Conservation (phyloP, 75 land plant genomes). For the Selaginella moellendorffii region DNA sequence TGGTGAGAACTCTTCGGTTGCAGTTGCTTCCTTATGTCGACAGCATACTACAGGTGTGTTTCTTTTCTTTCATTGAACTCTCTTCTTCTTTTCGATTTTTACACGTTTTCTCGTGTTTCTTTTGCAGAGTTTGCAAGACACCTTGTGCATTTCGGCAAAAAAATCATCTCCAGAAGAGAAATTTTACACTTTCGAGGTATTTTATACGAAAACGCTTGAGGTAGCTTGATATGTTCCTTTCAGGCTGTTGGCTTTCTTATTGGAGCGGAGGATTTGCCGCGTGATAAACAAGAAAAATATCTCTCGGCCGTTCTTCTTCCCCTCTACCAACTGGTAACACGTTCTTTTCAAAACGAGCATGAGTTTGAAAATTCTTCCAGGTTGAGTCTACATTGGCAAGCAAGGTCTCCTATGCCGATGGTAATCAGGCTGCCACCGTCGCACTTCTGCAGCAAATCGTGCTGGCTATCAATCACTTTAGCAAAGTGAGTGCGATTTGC, state of each 20-base stretch:
- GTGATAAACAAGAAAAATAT: conserved; percentile 70
- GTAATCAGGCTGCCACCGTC: conserved; percentile 37
- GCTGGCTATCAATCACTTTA: conserved; percentile 72
- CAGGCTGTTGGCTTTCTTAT: conserved; percentile 96
- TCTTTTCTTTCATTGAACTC: too few species aligned
- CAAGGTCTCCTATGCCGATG: conserved; percentile 27
- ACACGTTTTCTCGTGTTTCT: too few species aligned
- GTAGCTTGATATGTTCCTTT: conserved; percentile 11
- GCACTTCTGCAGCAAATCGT: conserved; percentile 53
- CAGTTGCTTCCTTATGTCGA: conserved; percentile 83
- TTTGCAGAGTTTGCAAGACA: neutral
- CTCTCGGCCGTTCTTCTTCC: conserved; percentile 74
- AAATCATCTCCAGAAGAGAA: conserved; percentile 55
- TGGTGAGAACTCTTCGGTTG: conserved; percentile 68
- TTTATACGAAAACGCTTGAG: too few species aligned
- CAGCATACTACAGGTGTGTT: conserved; percentile 87
- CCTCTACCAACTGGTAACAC: conserved; percentile 72
- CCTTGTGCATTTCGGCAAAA: neutral
- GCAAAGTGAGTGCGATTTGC: conserved; percentile 54
- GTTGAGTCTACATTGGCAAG: conserved; percentile 39
- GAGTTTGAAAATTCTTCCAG: conserved; percentile 21
- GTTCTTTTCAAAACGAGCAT: too few species aligned
- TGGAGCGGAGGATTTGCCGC: conserved; percentile 91
- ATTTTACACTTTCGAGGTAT: conserved; percentile 38
- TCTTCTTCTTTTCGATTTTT: too few species aligned